A percentile compares a stretch with the other conserved stretches of the same genome.
Conservation (phyloP, 257 asterid genomes). For the Plantago elongata region DNA sequence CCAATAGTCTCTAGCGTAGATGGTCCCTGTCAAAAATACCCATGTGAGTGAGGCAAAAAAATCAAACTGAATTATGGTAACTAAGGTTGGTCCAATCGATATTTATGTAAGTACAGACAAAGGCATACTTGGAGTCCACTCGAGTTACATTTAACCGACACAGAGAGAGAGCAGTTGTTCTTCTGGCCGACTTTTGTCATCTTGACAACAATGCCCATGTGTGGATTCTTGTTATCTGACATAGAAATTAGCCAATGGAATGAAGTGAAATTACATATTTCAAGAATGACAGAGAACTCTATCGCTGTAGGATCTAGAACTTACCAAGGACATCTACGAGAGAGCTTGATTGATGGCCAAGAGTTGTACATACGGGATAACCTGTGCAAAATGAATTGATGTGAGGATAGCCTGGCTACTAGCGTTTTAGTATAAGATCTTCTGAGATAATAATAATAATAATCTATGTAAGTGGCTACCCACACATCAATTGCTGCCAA, state of each 20-base stretch:
- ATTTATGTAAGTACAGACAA: conserved; percentile 13
- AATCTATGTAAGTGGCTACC: no score
- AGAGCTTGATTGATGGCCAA: conserved; percentile 69
- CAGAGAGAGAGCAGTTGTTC: conserved; percentile 76
- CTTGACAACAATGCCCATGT: conserved; percentile 58
- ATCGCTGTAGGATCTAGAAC: conserved; percentile 17
- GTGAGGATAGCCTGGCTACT: conserved; percentile 10
- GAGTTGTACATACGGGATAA: conserved; percentile 80
- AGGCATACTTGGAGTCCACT: conserved; percentile 58
- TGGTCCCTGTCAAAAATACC: conserved; percentile 56
- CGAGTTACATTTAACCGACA: conserved; percentile 69
- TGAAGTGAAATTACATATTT: conserved; percentile 14
- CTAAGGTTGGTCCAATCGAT: conserved; percentile 1
- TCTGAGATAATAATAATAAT: background rate
- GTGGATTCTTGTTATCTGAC: conserved; percentile 69
- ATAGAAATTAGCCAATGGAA: conserved; percentile 23
- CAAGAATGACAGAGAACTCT: conserved; percentile 14
- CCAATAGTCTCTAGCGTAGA: conserved; percentile 53
- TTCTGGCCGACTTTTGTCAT: conserved; percentile 49
- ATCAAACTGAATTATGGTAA: conserved; percentile 16
- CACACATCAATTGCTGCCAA: no score
- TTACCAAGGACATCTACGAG: conserved; percentile 56
- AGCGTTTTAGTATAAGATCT: conserved; percentile 7
- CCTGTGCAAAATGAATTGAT: conserved; percentile 43
- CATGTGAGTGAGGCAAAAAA: background rate